These are phyloP conservation scores for Urostyla sp. DNA, from an alignment of 73 alveolate species.

Conservation along the genomic window DNA sequence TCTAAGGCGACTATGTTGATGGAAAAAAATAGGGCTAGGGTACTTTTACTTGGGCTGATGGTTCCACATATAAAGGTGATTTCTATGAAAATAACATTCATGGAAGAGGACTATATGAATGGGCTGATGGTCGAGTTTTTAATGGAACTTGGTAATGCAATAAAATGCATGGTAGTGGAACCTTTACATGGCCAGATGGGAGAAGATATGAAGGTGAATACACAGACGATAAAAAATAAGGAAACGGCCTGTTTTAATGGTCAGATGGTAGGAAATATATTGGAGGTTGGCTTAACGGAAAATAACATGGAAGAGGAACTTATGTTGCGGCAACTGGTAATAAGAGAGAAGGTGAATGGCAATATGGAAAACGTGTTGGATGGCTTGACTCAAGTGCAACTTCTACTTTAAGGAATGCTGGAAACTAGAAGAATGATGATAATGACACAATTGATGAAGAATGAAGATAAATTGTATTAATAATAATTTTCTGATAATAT, in stretches of 20 bases:
- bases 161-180: slow-evolving; percentile 77
- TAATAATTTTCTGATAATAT: no score
- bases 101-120: slow-evolving; percentile 65
- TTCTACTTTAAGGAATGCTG: no score
- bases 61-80: slow-evolving; percentile 64
- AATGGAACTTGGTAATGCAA: slow-evolving; percentile 65
- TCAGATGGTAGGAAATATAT: slow-evolving; percentile 30
- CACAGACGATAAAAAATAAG: slow-evolving; percentile 70
- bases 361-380: slow-evolving; percentile 8
- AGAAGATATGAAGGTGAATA: slow-evolving; percentile 70
- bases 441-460: no score
- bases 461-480: no score
- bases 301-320: slow-evolving; percentile 20
- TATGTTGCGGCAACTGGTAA: not conserved
- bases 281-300: slow-evolving; percentile 46
- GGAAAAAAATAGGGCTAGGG: slow-evolving; percentile 72
- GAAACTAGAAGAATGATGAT: no score
- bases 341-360: slow-evolving; percentile 17
- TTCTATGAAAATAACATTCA: slow-evolving; percentile 62
- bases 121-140: slow-evolving; percentile 66
- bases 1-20: slow-evolving; percentile 61
- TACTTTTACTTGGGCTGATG: slow-evolving; percentile 66
- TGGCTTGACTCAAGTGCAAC: no score
- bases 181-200: slow-evolving; percentile 75
- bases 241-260: slow-evolving; percentile 65